A percentile compares a stretch with the other conserved stretches of the same genome.
Conservation (phyloP, 2,329 filamentous ascomycete genomes). For the Salinomyces thailandicus region DNA sequence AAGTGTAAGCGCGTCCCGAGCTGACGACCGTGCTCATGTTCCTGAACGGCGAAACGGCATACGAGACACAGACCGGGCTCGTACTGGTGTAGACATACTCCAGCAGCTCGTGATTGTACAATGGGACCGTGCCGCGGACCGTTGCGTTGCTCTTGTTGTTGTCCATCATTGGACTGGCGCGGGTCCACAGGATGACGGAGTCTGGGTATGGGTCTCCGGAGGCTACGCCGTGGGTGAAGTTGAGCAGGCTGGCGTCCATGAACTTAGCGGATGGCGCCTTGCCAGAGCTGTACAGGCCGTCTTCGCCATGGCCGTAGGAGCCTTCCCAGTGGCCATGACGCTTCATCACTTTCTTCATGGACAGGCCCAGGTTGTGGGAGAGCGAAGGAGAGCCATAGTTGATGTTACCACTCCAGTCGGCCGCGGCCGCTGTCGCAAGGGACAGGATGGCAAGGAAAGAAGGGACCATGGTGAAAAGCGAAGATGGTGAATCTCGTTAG, state of each 20-base stretch:
- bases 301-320: neutral
- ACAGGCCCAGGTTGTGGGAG: neutral
- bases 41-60: conserved; percentile 9
- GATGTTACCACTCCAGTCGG: neutral
- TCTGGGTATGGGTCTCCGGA: conserved; percentile 36
- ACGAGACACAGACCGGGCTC: conserved; percentile 16
- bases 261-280: conserved; percentile 16
- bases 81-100: conserved; percentile 16
- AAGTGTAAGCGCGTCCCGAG: conserved; percentile 18
- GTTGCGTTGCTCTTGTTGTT: conserved; percentile 21
- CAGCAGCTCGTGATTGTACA: conserved; percentile 20
- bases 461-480: neutral
- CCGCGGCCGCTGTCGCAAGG: neutral
- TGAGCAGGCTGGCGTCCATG: conserved; percentile 38
- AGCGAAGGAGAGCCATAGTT: neutral
- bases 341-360: conserved; percentile 1
- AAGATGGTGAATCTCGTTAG: too few relatives aligned
- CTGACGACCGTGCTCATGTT: conserved; percentile 11
- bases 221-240: conserved; percentile 48
- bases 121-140: conserved; percentile 15
- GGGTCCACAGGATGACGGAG: conserved; percentile 33
- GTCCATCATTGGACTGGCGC: conserved; percentile 12
- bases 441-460: neutral
- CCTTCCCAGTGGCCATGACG: neutral
- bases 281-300: neutral